Evolutionary conservation across 1,284 basidiomycete species (phyloP).

Genomic region (Puccinia horiana): DNA sequence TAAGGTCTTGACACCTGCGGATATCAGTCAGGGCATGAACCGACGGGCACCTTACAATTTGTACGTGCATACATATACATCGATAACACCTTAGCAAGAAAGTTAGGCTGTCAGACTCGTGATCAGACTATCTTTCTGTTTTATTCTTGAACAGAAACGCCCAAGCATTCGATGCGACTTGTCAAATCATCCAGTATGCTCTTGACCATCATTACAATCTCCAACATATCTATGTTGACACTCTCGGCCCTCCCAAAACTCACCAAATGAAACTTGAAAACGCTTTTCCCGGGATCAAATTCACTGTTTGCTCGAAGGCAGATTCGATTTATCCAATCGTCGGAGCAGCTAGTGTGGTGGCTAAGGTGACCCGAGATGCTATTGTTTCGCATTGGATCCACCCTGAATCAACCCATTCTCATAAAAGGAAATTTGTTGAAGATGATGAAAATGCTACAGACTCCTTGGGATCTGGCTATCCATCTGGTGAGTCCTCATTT

Average conservation of each 20-base stretch:
- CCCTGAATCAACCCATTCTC: conserved; percentile 58
- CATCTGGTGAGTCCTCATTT: conserved; percentile 67
- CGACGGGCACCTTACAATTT: conserved; percentile 79
- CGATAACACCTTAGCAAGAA: background rate
- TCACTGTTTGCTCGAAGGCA: conserved; percentile 89
- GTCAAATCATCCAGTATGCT: conserved; percentile 51
- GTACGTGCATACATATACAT: conserved; percentile 43
- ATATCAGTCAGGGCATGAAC: conserved; percentile 89
- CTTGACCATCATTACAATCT: conserved; percentile 11
- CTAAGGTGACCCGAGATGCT: conserved; percentile 91
- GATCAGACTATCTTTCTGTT: background rate
- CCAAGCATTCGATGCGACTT: conserved; percentile 89
- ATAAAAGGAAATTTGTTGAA: background rate
- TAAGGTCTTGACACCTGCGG: conserved; percentile 81
- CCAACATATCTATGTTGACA: conserved; percentile 85
- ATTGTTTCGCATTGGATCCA: conserved; percentile 80
- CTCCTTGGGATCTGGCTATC: conserved; percentile 61
- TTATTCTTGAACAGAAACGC: conserved; percentile 64
- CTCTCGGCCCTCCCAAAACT: conserved; percentile 80
- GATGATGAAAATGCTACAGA: background rate
- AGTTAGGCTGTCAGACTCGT: background rate
- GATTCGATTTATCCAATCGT: conserved; percentile 96
- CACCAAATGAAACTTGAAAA: conserved; percentile 79
- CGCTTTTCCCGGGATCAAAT: conserved; percentile 76
- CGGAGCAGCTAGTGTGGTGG: conserved; percentile 91